These are phyloP conservation scores for Trypanosoma cruzi DNA, from an alignment of 208 protist genomes.

Conservation along the genomic window DNA sequence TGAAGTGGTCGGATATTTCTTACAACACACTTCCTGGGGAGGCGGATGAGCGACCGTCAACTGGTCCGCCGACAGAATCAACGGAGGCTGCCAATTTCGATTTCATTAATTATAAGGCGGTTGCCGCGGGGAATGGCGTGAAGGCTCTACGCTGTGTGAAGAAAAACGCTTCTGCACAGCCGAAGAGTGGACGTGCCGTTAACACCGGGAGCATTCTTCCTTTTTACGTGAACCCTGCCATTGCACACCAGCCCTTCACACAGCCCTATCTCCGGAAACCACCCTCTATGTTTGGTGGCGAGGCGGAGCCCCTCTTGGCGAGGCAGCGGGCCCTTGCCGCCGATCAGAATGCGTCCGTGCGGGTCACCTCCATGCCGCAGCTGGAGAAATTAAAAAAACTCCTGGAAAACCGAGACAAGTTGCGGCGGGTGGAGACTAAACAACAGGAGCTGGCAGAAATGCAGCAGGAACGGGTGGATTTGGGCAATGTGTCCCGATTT, in stretches of 20 bases:
- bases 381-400: constrained; percentile 13
- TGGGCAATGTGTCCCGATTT: constrained; percentile 6
- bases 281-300: neutral
- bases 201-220: constrained; percentile 18
- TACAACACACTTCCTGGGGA: constrained; percentile 51
- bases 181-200: constrained; percentile 8
- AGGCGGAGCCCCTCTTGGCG: constrained; percentile 19
- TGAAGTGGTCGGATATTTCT: constrained; percentile 86
- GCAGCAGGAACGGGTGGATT: constrained; percentile 22
- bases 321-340: constrained; percentile 23
- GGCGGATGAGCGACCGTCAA: neutral
- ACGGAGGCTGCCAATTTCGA: neutral
- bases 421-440: constrained; percentile 19
- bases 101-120: no score
- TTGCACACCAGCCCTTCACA: constrained; percentile 25
- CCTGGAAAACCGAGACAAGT: constrained; percentile 26
- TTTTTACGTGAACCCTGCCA: constrained; percentile 28
- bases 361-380: constrained; percentile 8
- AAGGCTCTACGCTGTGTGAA: constrained; percentile 6
- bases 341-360: neutral
- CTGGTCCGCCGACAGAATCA: neutral
- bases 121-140: neutral
- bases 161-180: neutral
- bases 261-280: constrained; percentile 8
- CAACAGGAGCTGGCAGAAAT: constrained; percentile 20